phyloP scores from a whole-genome alignment of 2,329 filamentous ascomycete genomes.

The Orbilia javanica region DNA sequence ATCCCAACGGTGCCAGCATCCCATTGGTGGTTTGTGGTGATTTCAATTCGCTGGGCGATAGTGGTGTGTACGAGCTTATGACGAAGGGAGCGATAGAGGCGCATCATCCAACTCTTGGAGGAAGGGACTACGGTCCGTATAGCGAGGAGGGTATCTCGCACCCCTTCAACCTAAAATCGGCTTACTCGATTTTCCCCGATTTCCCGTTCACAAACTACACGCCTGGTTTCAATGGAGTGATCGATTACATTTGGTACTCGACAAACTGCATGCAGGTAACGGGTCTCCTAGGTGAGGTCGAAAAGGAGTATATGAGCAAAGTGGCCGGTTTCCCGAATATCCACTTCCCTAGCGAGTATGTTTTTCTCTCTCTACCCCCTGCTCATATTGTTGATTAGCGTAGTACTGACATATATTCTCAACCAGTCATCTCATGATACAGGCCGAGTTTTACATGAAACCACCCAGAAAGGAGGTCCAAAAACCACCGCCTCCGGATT shows the following conservation, averaged over 20 bases:
- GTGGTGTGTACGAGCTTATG: constrained; percentile 91
- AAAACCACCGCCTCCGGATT: constrained; percentile 75
- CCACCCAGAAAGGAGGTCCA: constrained; percentile 78
- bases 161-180: constrained; percentile 91
- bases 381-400: not conserved
- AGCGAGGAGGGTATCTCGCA: constrained; percentile 92
- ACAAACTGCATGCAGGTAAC: constrained; percentile 88
- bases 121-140: constrained; percentile 90
- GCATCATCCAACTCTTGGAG: constrained; percentile 82
- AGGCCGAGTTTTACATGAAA: constrained; percentile 91
- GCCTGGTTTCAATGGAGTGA: constrained; percentile 88
- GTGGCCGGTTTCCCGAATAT: constrained; percentile 94
- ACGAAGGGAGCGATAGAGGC: constrained; percentile 81
- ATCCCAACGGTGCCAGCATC: constrained; percentile 86
- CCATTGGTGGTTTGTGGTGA: constrained; percentile 93
- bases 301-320: constrained; percentile 83
- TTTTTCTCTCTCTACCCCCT: constrained; percentile 3
- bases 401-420: constrained; percentile 7
- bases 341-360: constrained; percentile 85
- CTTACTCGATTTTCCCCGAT: constrained; percentile 86
- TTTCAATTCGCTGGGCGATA: constrained; percentile 90
- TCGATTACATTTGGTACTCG: constrained; percentile 98
- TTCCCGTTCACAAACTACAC: constrained; percentile 97
- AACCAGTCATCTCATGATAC: constrained; percentile 80
- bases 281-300: constrained; percentile 85